Conservation (phyloP, 164 flowering plant species). For the Platanus orientalis region DNA sequence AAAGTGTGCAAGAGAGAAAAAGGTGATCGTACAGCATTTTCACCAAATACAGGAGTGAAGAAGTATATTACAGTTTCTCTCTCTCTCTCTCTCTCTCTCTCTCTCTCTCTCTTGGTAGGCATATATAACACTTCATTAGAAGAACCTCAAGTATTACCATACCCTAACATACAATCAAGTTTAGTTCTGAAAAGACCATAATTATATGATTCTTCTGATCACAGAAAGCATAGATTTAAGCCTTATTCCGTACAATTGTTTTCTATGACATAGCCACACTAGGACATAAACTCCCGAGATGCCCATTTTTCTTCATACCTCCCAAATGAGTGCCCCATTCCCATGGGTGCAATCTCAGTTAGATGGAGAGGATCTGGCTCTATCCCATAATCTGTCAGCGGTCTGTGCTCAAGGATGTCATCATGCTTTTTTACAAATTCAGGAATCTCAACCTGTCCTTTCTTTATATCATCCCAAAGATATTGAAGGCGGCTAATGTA, state of each 20-base stretch:
- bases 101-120: no score
- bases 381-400: conserved; percentile 89
- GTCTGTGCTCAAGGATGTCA: conserved; percentile 78
- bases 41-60: no score
- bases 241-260: conserved; percentile 1
- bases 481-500: conserved; percentile 90
- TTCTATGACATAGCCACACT: conserved; percentile 2
- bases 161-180: no score
- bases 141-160: no score
- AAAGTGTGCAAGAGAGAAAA: no score
- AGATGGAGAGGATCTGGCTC: conserved; percentile 78
- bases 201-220: no score
- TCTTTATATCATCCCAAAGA: conserved; percentile 85
- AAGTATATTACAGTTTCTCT: no score
- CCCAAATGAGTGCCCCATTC: conserved; percentile 42
- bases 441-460: conserved; percentile 79
- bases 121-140: no score
- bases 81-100: no score
- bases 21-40: no score
- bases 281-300: conserved; percentile 42
- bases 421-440: conserved; percentile 86
- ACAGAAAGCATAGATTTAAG: not conserved
- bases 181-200: no score
- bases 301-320: conserved; percentile 68
- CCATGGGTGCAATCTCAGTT: conserved; percentile 44